Percentiles rank a stretch among this genome's conserved stretches.
Evolutionary conservation across 2,329 filamentous ascomycete genomes (phyloP).

Genomic region (Coniochaeta sp.): DNA sequence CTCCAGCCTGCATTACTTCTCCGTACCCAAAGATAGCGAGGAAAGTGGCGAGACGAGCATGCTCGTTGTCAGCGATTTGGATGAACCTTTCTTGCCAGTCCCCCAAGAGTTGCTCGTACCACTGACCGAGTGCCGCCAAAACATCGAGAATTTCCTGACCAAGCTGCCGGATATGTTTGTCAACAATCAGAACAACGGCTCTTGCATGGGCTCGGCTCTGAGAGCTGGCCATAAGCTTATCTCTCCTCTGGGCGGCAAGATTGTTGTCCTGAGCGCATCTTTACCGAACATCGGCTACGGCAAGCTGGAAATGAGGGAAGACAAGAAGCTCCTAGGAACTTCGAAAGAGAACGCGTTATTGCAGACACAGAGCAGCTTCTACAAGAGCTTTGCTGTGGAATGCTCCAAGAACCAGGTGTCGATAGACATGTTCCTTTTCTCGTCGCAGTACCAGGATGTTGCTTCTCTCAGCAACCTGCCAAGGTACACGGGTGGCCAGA

Average conservation of each 20-base stretch:
- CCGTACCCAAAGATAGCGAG: conserved; percentile 80
- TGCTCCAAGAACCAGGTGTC: conserved; percentile 99
- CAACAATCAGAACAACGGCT: conserved; percentile 80
- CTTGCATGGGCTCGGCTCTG: conserved; percentile 92
- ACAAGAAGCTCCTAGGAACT: conserved; percentile 92
- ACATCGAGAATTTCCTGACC: conserved; percentile 83
- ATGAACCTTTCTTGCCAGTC: conserved; percentile 93
- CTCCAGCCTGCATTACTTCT: conserved; percentile 92
- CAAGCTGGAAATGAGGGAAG: conserved; percentile 86
- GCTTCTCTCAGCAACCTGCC: conserved; percentile 93
- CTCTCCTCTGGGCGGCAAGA: conserved; percentile 87
- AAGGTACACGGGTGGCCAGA: conserved; percentile 93
- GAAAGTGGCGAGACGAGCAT: conserved; percentile 81
- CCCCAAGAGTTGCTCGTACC: conserved; percentile 88
- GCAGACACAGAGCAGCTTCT: conserved; percentile 92
- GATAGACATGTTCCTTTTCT: conserved; percentile 97
- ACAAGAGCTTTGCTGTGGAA: conserved; percentile 98
- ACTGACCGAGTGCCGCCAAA: conserved; percentile 78
- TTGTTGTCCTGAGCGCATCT: conserved; percentile 83
- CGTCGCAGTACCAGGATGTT: conserved; percentile 93
- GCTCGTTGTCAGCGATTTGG: conserved; percentile 89
- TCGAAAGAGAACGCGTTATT: conserved; percentile 83
- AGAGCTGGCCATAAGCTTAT: conserved; percentile 94
- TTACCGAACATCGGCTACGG: conserved; percentile 86
- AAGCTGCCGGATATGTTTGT: conserved; percentile 96